Conservation (phyloP, 495 filamentous ascomycete species). For the Xylaria grammica region DNA sequence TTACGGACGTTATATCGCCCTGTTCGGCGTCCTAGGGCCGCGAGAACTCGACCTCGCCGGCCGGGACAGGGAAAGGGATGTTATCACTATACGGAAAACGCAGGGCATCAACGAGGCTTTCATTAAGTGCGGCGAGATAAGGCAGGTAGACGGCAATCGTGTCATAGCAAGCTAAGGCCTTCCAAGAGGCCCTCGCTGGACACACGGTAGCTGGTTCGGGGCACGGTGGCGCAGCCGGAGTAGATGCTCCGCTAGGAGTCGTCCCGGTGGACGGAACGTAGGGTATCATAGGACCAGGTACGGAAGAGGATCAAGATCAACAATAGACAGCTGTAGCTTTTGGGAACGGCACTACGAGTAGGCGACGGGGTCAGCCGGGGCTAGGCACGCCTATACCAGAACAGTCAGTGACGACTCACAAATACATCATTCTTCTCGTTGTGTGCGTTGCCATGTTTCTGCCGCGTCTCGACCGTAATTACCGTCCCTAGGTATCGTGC, state of each 20-base stretch:
- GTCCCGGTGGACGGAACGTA: background rate
- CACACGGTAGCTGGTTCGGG: background rate
- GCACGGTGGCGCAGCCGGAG: background rate
- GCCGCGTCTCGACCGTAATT: no score
- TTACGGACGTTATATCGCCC: background rate
- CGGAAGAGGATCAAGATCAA: constrained; percentile 13
- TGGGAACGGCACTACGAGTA: background rate
- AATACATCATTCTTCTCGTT: no score
- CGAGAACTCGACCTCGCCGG: background rate
- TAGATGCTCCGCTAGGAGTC: background rate
- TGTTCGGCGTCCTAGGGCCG: background rate
- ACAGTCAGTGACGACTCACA: no score
- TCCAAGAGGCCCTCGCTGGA: background rate
- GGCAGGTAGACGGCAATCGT: background rate
- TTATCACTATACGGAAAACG: background rate
- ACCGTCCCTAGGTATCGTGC: no score
- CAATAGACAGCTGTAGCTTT: constrained; percentile 6
- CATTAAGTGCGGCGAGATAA: constrained; percentile 6
- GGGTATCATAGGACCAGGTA: background rate
- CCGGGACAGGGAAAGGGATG: constrained; percentile 10
- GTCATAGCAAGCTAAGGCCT: background rate
- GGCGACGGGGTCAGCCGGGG: background rate
- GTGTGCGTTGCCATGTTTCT: no score
- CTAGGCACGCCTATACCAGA: no score
- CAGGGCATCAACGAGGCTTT: constrained; percentile 11